Percentiles rank a stretch among this genome's conserved stretches.
Conservation (phyloP, 129 eudicot genomes). For the sunflower (Helianthus annuus) region DNA sequence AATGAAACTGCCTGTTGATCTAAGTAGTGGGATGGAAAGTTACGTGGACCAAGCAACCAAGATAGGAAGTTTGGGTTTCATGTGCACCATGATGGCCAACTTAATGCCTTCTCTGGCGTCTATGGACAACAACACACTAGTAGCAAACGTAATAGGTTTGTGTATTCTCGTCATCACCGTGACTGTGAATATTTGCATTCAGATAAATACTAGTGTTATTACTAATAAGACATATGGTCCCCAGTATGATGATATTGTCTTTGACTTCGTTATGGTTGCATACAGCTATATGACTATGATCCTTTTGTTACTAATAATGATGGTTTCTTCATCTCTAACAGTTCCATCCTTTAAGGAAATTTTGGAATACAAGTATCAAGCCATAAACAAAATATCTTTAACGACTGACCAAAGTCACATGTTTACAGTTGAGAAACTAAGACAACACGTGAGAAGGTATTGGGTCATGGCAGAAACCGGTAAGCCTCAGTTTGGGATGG, state of each 20-base stretch:
- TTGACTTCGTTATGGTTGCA: not conserved
- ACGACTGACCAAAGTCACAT: not conserved
- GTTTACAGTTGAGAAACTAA: too few relatives aligned
- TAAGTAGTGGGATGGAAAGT: slow-evolving; percentile 24
- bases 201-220: slow-evolving; percentile 25
- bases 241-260: too few relatives aligned
- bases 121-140: slow-evolving; percentile 29
- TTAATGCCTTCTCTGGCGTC: slow-evolving; percentile 41
- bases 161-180: slow-evolving; percentile 38
- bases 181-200: slow-evolving; percentile 27
- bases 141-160: slow-evolving; percentile 35
- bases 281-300: not conserved
- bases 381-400: slow-evolving; percentile 9
- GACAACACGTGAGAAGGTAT: too few relatives aligned
- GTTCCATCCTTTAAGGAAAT: slow-evolving; percentile 25
- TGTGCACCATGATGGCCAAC: slow-evolving; percentile 39
- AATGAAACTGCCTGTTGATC: slow-evolving; percentile 46
- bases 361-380: slow-evolving; percentile 32
- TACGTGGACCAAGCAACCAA: slow-evolving; percentile 19
- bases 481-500: slow-evolving; percentile 26
- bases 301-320: slow-evolving; percentile 13
- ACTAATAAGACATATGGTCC: too few relatives aligned
- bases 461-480: slow-evolving; percentile 16
- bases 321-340: slow-evolving; percentile 28
- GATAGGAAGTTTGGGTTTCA: slow-evolving; percentile 28